Conservation (phyloP, 1,284 basidiomycete genomes). For the Kalmanozyma brasiliensis region DNA sequence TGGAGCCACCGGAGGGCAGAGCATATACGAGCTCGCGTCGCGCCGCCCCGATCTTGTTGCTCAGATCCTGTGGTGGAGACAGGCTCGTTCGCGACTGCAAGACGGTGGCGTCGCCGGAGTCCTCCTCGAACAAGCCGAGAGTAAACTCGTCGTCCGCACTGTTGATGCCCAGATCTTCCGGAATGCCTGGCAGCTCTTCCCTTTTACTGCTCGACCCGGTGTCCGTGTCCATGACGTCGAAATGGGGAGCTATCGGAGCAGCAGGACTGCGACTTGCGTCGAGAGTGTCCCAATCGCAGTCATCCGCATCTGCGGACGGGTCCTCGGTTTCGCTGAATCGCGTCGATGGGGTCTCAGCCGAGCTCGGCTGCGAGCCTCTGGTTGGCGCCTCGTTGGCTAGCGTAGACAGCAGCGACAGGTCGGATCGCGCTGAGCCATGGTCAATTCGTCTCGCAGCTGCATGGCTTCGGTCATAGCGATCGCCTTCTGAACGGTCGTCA, state of each 20-base stretch:
- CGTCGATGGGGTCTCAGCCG: conserved; percentile 41
- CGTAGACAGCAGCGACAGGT: conserved; percentile 23
- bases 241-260: conserved; percentile 9
- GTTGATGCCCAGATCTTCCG: conserved; percentile 2
- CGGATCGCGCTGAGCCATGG: conserved; percentile 16
- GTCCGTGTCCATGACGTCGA: conserved; percentile 3
- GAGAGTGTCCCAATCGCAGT: conserved; percentile 43
- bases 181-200: background rate
- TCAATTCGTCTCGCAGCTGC: conserved; percentile 2
- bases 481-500: conserved; percentile 1
- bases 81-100: conserved; percentile 15
- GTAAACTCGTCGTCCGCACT: conserved; percentile 43
- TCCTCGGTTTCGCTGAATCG: conserved; percentile 41
- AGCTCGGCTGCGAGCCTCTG: conserved; percentile 34
- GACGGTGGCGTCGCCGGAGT: conserved; percentile 17
- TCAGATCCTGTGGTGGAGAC: conserved; percentile 1
- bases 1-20: conserved; percentile 28
- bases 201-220: background rate
- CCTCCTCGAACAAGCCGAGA: conserved; percentile 39
- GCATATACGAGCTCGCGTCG: conserved; percentile 34
- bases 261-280: conserved; percentile 27
- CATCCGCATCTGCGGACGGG: conserved; percentile 11
- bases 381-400: conserved; percentile 22
- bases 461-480: background rate
- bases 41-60: background rate